phyloP scores from a whole-genome alignment of 2,329 filamentous ascomycete genomes.

The Harringtonia lauricola region DNA sequence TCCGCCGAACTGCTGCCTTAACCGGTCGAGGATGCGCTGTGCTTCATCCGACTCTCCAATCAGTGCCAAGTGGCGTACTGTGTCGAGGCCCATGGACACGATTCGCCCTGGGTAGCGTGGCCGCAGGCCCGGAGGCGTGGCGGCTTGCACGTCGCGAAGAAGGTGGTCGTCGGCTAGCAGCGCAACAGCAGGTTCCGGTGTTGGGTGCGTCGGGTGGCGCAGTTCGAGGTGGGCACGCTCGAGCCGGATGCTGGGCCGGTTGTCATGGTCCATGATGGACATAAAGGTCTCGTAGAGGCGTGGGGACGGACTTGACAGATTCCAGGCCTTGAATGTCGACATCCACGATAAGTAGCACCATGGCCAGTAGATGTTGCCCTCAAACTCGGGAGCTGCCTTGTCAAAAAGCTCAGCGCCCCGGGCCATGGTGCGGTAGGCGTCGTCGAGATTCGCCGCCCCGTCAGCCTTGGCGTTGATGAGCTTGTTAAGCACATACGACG shows the following conservation, averaged over 20 bases:
- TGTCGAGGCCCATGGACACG: constrained; percentile 33
- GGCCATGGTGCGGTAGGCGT: constrained; percentile 35
- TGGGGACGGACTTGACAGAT: constrained; percentile 32
- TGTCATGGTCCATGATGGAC: constrained; percentile 30
- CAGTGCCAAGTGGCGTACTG: constrained; percentile 31
- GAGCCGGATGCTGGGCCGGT: constrained; percentile 23
- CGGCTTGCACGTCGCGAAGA: constrained; percentile 10
- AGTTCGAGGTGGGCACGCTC: constrained; percentile 43
- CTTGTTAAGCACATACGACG: constrained; percentile 26
- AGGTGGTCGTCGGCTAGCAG: constrained; percentile 24
- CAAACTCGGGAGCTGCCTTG: constrained; percentile 22
- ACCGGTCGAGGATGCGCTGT: constrained; percentile 21
- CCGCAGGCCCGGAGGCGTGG: constrained; percentile 15
- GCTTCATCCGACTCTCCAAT: constrained; percentile 30
- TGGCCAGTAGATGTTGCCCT: constrained; percentile 24
- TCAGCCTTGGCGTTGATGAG: constrained; percentile 25
- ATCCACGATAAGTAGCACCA: constrained; percentile 40
- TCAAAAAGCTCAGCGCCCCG: constrained; percentile 32
- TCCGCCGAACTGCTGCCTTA: constrained; percentile 11
- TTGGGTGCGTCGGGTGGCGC: constrained; percentile 41
- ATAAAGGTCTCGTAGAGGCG: constrained; percentile 41
- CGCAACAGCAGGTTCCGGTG: constrained; percentile 32
- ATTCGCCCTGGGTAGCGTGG: constrained; percentile 15
- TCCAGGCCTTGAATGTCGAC: constrained; percentile 39
- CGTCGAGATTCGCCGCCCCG: constrained; percentile 31